These are phyloP conservation scores for Colletotrichum echinochloae DNA, from an alignment of 2,329 filamentous ascomycete genomes.

Conservation along the genomic window DNA sequence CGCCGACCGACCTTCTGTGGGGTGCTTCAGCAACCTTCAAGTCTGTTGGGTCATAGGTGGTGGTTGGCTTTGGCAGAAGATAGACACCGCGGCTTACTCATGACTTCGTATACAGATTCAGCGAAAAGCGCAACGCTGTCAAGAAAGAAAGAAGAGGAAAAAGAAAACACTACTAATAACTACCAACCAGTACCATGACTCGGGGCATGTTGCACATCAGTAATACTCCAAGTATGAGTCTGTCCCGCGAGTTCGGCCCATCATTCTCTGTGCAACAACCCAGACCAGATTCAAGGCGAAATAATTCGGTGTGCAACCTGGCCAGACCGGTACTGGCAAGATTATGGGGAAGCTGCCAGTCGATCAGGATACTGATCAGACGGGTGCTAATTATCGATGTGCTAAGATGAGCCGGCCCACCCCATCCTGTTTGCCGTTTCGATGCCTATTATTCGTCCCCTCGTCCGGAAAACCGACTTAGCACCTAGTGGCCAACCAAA, in stretches of 20 bases:
- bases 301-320: not conserved
- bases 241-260: not conserved
- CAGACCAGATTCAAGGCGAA: constrained; percentile 3
- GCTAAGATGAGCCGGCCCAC: constrained; percentile 21
- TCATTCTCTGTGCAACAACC: constrained; percentile 7
- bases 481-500: constrained; percentile 14
- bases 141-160: no score
- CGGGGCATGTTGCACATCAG: not conserved
- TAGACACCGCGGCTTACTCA: not conserved
- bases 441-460: constrained; percentile 36
- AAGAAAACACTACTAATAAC: not conserved
- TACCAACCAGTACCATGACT: not conserved
- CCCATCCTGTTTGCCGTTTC: constrained; percentile 13
- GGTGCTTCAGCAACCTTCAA: not conserved
- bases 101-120: not conserved
- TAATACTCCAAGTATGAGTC: not conserved
- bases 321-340: not conserved
- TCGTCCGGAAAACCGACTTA: constrained; percentile 21
- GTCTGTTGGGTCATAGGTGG: not conserved
- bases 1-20: not conserved
- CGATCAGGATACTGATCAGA: constrained; percentile 21
- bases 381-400: constrained; percentile 2
- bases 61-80: not conserved
- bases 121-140: not conserved
- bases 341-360: constrained; percentile 7